Evolutionary conservation across 2,329 filamentous ascomycete species (phyloP).

Genomic region (Diplodia corticola): DNA sequence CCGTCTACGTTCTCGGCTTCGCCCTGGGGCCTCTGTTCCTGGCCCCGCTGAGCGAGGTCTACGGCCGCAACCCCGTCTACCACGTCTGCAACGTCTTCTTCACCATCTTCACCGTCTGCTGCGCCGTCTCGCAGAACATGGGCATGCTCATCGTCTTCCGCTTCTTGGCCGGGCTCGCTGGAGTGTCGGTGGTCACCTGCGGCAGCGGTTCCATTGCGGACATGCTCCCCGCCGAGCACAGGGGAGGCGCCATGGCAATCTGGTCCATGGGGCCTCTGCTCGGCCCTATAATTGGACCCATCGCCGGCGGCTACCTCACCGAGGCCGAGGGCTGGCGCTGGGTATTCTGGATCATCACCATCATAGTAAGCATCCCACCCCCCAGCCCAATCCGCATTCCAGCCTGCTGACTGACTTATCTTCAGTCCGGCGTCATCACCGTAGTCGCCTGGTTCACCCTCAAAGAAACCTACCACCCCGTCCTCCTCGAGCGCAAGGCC

Average conservation of each 20-base stretch:
- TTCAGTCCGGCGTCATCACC: background rate
- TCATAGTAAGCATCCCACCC: background rate
- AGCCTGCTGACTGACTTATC: constrained; percentile 31
- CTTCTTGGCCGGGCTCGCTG: constrained; percentile 32
- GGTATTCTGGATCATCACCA: constrained; percentile 10
- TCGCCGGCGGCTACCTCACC: constrained; percentile 27
- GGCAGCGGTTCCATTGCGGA: constrained; percentile 56
- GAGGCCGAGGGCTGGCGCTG: constrained; percentile 7
- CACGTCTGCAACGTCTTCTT: constrained; percentile 28
- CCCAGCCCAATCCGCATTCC: constrained; percentile 5
- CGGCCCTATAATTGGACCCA: constrained; percentile 46
- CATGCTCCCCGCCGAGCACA: constrained; percentile 48
- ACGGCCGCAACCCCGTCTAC: constrained; percentile 30
- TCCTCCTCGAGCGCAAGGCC: constrained; percentile 55
- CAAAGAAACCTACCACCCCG: constrained; percentile 52
- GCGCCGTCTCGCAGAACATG: constrained; percentile 29
- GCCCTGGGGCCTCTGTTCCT: constrained; percentile 33
- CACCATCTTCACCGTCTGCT: constrained; percentile 31
- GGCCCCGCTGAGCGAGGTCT: constrained; percentile 33
- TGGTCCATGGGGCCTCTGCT: constrained; percentile 53
- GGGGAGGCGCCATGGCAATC: constrained; percentile 52
- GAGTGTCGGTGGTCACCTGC: constrained; percentile 40
- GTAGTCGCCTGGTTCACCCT: constrained; percentile 57
- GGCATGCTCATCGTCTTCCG: constrained; percentile 32
- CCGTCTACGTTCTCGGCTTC: constrained; percentile 32